A percentile compares a stretch with the other conserved stretches of the same genome.
phyloP scores from a whole-genome alignment of 257 asterid species.

The Striga asiatica region DNA sequence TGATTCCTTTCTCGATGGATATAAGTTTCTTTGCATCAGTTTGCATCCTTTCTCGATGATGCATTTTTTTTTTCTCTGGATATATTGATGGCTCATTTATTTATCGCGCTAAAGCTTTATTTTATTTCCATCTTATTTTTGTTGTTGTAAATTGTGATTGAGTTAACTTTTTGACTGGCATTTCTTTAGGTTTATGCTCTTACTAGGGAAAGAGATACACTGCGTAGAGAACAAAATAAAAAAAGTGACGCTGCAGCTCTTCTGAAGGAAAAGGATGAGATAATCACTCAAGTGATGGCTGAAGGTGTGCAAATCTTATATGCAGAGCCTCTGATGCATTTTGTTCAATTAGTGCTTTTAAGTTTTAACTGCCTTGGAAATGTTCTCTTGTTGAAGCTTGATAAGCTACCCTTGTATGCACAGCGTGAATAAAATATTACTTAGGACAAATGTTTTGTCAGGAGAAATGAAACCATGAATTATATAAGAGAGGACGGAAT shows the following conservation, averaged over 20 bases:
- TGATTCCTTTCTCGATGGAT: too few species aligned
- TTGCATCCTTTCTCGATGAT: neutral
- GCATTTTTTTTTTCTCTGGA: neutral
- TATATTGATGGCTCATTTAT: slow-evolving; percentile 6
- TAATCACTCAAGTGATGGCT: slow-evolving; percentile 91
- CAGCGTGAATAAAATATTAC: too few species aligned
- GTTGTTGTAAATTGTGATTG: too few species aligned
- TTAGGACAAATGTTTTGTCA: too few species aligned
- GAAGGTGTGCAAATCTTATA: slow-evolving; percentile 47
- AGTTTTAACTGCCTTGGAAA: slow-evolving; percentile 5
- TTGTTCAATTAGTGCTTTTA: neutral
- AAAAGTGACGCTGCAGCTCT: slow-evolving; percentile 93
- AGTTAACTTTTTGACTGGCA: slow-evolving; percentile 7
- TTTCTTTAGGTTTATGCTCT: slow-evolving; percentile 77
- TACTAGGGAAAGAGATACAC: slow-evolving; percentile 76
- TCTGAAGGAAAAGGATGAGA: slow-evolving; percentile 92
- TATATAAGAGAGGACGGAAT: too few species aligned
- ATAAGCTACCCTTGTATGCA: too few species aligned
- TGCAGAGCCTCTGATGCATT: slow-evolving; percentile 5
- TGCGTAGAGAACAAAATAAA: slow-evolving; percentile 80
- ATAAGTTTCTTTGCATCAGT: too few species aligned
- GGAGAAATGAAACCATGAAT: too few species aligned
- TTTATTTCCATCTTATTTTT: neutral
- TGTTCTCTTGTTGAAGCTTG: too few species aligned
- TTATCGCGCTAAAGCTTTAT: neutral